A percentile compares a stretch with the other conserved stretches of the same genome.
These are phyloP conservation scores for Ascochyta fabae DNA, from an alignment of 2,329 filamentous ascomycete species.

Conservation along the genomic window DNA sequence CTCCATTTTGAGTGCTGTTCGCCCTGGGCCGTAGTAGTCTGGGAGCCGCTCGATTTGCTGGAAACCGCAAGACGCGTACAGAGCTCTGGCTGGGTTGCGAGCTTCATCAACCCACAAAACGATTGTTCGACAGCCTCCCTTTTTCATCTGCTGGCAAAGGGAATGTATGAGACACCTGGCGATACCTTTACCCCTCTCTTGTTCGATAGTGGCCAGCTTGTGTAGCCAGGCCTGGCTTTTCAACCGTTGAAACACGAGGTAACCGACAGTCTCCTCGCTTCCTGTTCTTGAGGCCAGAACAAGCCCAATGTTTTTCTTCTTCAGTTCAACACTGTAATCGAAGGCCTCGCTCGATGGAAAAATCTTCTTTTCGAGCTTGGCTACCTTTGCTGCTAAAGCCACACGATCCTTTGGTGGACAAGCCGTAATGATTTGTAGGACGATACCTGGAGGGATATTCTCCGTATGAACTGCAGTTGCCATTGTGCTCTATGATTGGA, in stretches of 20 bases:
- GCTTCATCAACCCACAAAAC: conserved; percentile 61
- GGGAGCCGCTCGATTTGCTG: conserved; percentile 53
- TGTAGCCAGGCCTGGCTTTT: conserved; percentile 54
- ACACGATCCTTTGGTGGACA: conserved; percentile 30
- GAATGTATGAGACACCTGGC: conserved; percentile 54
- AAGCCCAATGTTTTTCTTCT: conserved; percentile 58
- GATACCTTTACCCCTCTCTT: conserved; percentile 56
- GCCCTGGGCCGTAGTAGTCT: conserved; percentile 59
- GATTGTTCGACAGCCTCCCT: conserved; percentile 56
- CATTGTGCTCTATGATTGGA: conserved; percentile 9
- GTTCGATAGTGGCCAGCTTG: conserved; percentile 59
- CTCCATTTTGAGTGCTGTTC: conserved; percentile 51
- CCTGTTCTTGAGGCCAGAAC: conserved; percentile 40
- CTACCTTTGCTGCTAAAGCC: conserved; percentile 26
- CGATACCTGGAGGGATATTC: conserved; percentile 13
- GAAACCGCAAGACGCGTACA: conserved; percentile 57
- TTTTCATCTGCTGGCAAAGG: conserved; percentile 52
- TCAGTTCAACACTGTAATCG: conserved; percentile 55
- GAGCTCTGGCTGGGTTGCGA: conserved; percentile 51
- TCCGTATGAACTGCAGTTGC: not conserved
- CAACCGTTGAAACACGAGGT: conserved; percentile 42
- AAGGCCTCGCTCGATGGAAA: conserved; percentile 61
- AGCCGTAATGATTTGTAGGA: conserved; percentile 23
- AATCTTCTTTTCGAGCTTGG: conserved; percentile 56
- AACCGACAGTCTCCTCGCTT: conserved; percentile 49